Evolutionary conservation across 768 basidiomycete genomes (phyloP), one percentile per base, ranked within the genome.

Genomic region (Podaxis sp.): DNA sequence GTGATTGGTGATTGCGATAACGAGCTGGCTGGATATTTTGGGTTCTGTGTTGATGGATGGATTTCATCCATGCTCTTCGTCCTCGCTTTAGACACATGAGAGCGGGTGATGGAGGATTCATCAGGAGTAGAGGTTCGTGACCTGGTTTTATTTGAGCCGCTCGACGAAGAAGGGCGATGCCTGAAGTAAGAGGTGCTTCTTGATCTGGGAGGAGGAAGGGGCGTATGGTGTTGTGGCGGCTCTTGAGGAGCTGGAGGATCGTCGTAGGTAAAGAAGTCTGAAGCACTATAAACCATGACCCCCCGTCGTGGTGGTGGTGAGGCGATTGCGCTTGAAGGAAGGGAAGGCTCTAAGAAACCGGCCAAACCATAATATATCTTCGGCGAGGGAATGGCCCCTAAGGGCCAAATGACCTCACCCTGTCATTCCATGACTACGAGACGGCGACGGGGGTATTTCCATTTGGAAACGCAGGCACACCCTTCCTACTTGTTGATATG

Each of bases 171-270:
- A 16, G 57, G 35, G 23, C 36, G 36, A 47, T 55, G 27, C n/a
- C 11, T 28, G 40, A 58, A 40, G 38, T 14, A 14, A 18, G 42
- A 42, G 44, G 21, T 40, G 32, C 2, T 28, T 46, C 59, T 38
- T 14, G 50, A 44, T 53, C 59, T 27, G 37, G 40, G 59, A 36
- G 59, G 59, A 7, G 59, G 42, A 32, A 60, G 51, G 13, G 59
- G 59, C 7, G 50, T 60, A 6, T 60, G 51, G 18, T 28, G 18
- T 1, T 46, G 50, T 23, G 59, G 59, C 10, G 59, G 59, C 10
- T 60, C 59, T 32, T 60, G 59, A 4, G 59, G 59, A 21, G 59
- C 51, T 10, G 59, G 59, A 36, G 59, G 59, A 36, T 60, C 59
- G 32, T 60, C 59, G 21, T 25, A 60, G 38, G 11, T 36, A 23